A percentile compares a stretch with the other conserved stretches of the same genome.
Evolutionary conservation across 164 flowering plant species (phyloP).

Genomic region (Akebia trifoliata): DNA sequence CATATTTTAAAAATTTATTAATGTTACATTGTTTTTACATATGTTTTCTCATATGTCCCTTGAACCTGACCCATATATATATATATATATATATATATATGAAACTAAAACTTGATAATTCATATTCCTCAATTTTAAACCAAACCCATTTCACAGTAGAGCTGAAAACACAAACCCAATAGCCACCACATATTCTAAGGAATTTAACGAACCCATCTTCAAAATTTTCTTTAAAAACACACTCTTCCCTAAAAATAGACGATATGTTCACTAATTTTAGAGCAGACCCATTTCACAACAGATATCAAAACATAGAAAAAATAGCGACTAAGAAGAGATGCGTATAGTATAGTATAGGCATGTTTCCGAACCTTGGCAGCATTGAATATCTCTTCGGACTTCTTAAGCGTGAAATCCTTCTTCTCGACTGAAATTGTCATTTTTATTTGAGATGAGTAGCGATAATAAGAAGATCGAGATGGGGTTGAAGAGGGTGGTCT

Average conservation of each 20-base stretch:
- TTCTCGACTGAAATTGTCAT: conserved; percentile 66
- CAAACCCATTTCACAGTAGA: background rate
- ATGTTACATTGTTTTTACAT: no score
- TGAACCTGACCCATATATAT: no score
- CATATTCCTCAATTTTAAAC: background rate
- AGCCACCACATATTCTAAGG: background rate
- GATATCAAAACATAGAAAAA: background rate
- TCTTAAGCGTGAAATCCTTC: conserved; percentile 56
- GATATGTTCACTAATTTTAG: no score
- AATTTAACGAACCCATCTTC: background rate
- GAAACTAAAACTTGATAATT: no score
- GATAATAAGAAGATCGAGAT: conserved; percentile 16
- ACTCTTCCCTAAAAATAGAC: no score
- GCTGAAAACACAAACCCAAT: background rate
- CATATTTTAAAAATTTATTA: no score
- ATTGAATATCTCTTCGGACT: conserved; percentile 78
- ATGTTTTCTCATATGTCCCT: no score
- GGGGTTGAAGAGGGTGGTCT: background rate
- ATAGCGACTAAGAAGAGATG: background rate
- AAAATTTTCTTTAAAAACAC: no score
- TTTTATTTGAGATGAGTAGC: conserved; percentile 16
- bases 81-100: no score
- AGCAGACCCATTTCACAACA: background rate
- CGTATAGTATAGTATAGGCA: background rate
- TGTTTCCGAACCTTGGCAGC: conserved; percentile 66